Evolutionary conservation across 2,329 filamentous ascomycete genomes (phyloP), one percentile per base, ranked within the genome.

Genomic region (Alternaria sp.): DNA sequence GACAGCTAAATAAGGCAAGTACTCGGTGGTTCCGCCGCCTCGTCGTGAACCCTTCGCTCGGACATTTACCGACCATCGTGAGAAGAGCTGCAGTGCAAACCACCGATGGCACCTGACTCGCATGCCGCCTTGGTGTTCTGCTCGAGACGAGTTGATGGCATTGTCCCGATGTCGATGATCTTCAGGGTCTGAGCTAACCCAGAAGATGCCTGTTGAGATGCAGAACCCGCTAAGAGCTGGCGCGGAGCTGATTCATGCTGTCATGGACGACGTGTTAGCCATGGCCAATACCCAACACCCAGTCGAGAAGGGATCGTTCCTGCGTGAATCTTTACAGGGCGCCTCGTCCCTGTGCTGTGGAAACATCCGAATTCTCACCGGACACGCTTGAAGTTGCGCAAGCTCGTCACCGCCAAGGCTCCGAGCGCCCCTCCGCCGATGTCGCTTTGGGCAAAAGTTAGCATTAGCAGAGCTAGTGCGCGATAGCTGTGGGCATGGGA

Each of bases 11-110:
- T 62, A 61, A 64, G 46, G 61, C 62, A 66, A 61, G 65, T 50
- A 56, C 55, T 68, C 71, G 66, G 59, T 61, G 59, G 60, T 66
- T 68, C 44, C 50, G 61, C 70, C 65, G 68, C 56, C 52, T 46
- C 49, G 23, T 61, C 25, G 47, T 54, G 17, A 45, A 23, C 7
- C 17, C 44, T 61, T 50, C 19, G 15, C 36, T 54, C 55, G 57
- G 58, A 56, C 28, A 44, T 36, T 36, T 25, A 44, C 60, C 62
- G 65, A 67, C 17, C 19, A 52, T 26, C 23, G 43, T 43, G 49
- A 50, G 32, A 17, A 51, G 50, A n/a, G 11, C 30, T 25, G 23
- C 15, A 40, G 36, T 40, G 3, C 36, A 23, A 17, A 26, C 8
- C 21, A 19, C 44, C 44, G 36, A 28, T 7, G 52, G 1, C 19